Evolutionary conservation across 345 rosid genomes (phyloP).

Genomic region (Eucalyptus grandis): DNA sequence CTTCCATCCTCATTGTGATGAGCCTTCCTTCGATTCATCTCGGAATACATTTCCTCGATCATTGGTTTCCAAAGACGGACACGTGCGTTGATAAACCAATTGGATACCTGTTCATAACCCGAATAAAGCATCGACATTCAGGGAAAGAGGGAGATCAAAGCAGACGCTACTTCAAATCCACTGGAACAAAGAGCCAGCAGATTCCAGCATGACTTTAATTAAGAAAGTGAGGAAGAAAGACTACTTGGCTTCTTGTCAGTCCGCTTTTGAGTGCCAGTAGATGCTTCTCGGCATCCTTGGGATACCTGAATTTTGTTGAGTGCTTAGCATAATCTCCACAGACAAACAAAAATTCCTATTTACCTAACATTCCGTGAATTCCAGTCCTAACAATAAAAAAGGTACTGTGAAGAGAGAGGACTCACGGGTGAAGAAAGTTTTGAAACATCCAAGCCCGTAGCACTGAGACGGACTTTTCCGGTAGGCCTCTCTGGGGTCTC

Average conservation of each 20-base stretch:
- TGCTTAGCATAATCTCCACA: background rate
- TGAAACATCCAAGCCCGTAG: conserved; percentile 97
- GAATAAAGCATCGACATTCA: background rate
- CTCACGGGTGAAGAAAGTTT: conserved; percentile 98
- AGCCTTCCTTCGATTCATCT: conserved; percentile 62
- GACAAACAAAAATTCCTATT: background rate
- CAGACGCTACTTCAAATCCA: background rate
- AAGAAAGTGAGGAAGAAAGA: background rate
- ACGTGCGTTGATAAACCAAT: conserved; percentile 96
- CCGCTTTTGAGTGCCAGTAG: conserved; percentile 86
- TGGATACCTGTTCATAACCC: conserved; percentile 53
- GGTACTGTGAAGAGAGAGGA: background rate
- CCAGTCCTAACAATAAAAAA: background rate
- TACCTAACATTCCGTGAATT: background rate
- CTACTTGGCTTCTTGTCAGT: conserved; percentile 96
- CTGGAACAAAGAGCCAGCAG: background rate
- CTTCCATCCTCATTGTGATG: conserved; percentile 17
- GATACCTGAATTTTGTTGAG: conserved; percentile 39
- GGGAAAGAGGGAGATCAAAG: background rate
- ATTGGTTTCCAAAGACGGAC: conserved; percentile 97
- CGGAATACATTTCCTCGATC: conserved; percentile 95
- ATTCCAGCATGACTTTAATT: background rate
- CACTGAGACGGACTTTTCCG: conserved; percentile 82
- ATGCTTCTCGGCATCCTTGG: conserved; percentile 96
- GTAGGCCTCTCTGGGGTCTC: conserved; percentile 95